These are phyloP conservation scores for Pichia sporocuriosa DNA, from an alignment of 805 yeast species.

Conservation along the genomic window DNA sequence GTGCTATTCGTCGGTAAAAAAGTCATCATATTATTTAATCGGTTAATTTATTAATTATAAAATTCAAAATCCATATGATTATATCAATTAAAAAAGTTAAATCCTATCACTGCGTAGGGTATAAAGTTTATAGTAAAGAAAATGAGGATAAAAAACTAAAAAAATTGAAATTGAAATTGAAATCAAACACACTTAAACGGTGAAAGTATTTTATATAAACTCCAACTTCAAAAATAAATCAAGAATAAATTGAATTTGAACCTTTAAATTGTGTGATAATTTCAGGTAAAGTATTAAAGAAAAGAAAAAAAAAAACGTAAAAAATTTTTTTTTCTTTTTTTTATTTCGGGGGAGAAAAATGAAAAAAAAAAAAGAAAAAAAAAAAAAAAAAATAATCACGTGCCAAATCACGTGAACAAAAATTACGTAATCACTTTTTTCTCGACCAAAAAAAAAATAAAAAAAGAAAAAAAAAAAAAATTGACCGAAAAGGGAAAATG, in stretches of 20 bases:
- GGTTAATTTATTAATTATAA: not conserved
- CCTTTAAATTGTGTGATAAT: too few species aligned
- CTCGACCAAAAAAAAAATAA: not conserved
- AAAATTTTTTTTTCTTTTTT: not conserved
- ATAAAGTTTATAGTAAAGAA: too few species aligned
- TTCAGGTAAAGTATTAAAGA: too few species aligned
- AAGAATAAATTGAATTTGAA: too few species aligned
- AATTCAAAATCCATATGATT: not conserved
- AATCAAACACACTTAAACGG: too few species aligned
- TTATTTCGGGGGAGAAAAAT: not conserved
- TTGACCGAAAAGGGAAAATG: not conserved
- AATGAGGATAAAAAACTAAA: too few species aligned
- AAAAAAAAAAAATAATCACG: not conserved
- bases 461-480: not conserved
- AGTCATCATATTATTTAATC: constrained; percentile 5
- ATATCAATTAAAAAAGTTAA: not conserved
- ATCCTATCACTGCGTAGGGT: too few species aligned
- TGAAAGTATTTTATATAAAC: too few species aligned
- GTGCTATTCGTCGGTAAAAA: constrained; percentile 2
- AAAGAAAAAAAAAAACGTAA: too few species aligned
- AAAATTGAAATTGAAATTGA: too few species aligned
- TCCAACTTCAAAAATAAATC: too few species aligned
- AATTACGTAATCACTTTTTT: not conserved
- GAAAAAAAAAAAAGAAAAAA: not conserved
- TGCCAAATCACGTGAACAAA: too few species aligned